Conservation (phyloP, 208 protist species). For the Novymonas esmeraldas region DNA sequence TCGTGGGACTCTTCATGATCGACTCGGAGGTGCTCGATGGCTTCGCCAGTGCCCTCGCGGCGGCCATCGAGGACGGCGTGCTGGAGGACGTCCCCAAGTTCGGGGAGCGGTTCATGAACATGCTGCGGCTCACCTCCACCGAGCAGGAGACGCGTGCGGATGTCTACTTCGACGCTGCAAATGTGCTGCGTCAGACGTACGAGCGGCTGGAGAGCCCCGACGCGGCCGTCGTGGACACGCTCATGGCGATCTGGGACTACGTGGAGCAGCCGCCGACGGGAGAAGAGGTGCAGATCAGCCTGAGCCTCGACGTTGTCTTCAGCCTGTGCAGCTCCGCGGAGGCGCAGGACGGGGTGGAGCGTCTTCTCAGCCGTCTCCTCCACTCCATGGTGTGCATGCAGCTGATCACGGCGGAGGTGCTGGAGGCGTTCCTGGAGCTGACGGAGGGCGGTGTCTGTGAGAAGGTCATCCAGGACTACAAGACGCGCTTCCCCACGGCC, state of each 20-base stretch:
- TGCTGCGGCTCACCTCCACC: slow-evolving; percentile 79
- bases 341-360: slow-evolving; percentile 55
- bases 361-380: slow-evolving; percentile 63
- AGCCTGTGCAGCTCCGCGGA: slow-evolving; percentile 53
- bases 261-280: slow-evolving; percentile 34
- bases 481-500: slow-evolving; percentile 3
- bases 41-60: slow-evolving; percentile 66
- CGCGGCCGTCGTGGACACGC: slow-evolving; percentile 56
- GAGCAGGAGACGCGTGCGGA: slow-evolving; percentile 67
- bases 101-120: slow-evolving; percentile 83
- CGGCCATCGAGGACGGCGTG: slow-evolving; percentile 81
- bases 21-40: slow-evolving; percentile 81
- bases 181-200: slow-evolving; percentile 76
- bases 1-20: slow-evolving; percentile 72
- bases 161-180: slow-evolving; percentile 83
- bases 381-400: slow-evolving; percentile 61
- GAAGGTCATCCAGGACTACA: slow-evolving; percentile 42
- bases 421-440: slow-evolving; percentile 47
- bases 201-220: slow-evolving; percentile 55
- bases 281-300: slow-evolving; percentile 44
- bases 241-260: slow-evolving; percentile 82
- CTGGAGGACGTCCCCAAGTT: slow-evolving; percentile 89
- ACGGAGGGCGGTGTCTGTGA: slow-evolving; percentile 40
- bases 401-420: slow-evolving; percentile 56
- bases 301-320: slow-evolving; percentile 63